Percentiles rank a stretch among this genome's conserved stretches.
phyloP scores from a whole-genome alignment of 139 green algal species.

The Tetradesmus obliquus region DNA sequence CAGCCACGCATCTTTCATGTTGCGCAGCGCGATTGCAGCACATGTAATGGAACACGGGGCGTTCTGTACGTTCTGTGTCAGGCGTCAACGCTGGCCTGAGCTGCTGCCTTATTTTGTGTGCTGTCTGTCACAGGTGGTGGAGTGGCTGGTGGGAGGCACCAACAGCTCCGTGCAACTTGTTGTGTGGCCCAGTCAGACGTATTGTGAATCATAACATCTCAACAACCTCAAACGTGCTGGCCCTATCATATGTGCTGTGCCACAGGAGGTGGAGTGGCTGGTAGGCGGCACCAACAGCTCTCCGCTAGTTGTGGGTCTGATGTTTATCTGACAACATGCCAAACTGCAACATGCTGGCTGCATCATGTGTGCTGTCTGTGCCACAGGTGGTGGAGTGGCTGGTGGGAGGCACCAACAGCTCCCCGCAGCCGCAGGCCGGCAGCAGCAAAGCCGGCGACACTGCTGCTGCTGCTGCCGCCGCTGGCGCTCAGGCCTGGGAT shows the following conservation, averaged over 20 bases:
- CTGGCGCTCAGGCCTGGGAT: conserved; percentile 48
- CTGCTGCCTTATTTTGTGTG: not conserved
- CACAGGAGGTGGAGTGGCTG: conserved; percentile 73
- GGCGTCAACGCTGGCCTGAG: too few relatives aligned
- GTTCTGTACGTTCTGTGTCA: too few relatives aligned
- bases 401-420: conserved; percentile 42
- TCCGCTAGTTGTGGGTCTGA: not conserved
- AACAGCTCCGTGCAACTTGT: too few relatives aligned
- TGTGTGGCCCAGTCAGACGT: not conserved
- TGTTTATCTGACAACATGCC: not conserved
- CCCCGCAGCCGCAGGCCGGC: not conserved
- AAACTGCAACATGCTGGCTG: not conserved
- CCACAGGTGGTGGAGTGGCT: conserved; percentile 73
- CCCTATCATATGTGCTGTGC: not conserved
- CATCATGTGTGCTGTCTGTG: not conserved
- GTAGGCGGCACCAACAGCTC: conserved; percentile 40
- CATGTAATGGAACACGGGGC: too few relatives aligned
- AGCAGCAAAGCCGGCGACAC: not conserved
- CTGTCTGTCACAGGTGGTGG: conserved; percentile 40
- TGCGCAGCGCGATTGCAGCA: too few relatives aligned
- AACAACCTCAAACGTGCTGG: not conserved
- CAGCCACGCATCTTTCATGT: too few relatives aligned
- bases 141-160: conserved; percentile 74
- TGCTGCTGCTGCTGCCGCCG: not conserved
- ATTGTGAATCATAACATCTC: not conserved